phyloP scores from a whole-genome alignment of 192 early-diverging fungal species.

The Entophlyctis luteolus region DNA sequence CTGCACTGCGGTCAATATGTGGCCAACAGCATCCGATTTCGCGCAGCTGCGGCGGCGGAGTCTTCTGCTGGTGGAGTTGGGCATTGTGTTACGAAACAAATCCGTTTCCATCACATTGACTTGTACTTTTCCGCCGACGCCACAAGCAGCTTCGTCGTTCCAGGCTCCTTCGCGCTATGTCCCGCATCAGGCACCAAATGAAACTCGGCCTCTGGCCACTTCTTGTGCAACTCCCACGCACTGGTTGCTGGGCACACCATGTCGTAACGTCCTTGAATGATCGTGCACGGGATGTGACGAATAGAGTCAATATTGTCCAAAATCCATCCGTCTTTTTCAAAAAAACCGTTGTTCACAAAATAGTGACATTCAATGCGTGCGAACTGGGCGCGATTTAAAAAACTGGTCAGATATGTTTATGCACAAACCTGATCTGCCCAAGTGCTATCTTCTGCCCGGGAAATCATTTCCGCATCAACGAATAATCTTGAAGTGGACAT shows the following conservation, averaged over 20 bases:
- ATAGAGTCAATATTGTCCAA: constrained; percentile 65
- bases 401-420: no score
- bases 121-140: constrained; percentile 60
- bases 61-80: no score
- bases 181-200: constrained; percentile 55
- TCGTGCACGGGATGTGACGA: constrained; percentile 56
- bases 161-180: constrained; percentile 61
- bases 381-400: no score
- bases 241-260: constrained; percentile 45
- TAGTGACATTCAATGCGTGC: constrained; percentile 68
- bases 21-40: no score
- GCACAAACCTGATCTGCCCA: constrained; percentile 61
- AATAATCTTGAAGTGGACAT: constrained; percentile 52
- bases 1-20: no score
- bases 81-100: no score
- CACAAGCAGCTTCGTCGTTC: constrained; percentile 49
- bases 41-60: no score
- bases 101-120: constrained; percentile 25
- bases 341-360: constrained; percentile 73
- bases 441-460: constrained; percentile 54
- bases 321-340: constrained; percentile 55
- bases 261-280: constrained; percentile 65
- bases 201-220: constrained; percentile 66
- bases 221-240: constrained; percentile 50
- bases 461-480: constrained; percentile 49